Evolutionary conservation across 352 stramenopile genomes (phyloP).

Genomic region (Thalassiosira sp.): DNA sequence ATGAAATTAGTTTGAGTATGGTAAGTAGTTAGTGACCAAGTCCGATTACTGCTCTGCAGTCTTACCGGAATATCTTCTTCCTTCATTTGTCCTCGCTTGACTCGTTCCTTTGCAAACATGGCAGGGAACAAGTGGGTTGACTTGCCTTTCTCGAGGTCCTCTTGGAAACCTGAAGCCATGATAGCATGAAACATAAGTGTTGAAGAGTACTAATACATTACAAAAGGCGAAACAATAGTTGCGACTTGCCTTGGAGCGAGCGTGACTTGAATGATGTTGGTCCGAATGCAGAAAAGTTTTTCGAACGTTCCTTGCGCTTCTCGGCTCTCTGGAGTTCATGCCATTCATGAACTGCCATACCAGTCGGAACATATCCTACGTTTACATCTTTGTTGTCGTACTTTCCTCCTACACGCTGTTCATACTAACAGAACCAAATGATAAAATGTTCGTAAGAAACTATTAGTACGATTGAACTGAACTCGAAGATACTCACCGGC

Average conservation of each 20-base stretch:
- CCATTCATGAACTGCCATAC: conserved; percentile 42
- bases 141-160: conserved; percentile 47
- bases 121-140: conserved; percentile 33
- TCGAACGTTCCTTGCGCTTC: conserved; percentile 15
- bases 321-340: conserved; percentile 32
- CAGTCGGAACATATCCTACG: conserved; percentile 34
- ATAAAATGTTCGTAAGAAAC: conserved; percentile 3
- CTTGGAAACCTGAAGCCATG: conserved; percentile 27
- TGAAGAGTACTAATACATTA: too few species aligned
- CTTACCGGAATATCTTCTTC: conserved; percentile 31
- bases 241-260: conserved; percentile 21
- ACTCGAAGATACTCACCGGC: conserved; percentile 15
- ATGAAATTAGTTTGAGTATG: too few species aligned
- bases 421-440: conserved; percentile 25
- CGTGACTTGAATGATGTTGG: conserved; percentile 43
- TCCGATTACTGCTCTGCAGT: too few species aligned
- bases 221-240: neutral
- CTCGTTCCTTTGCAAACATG: conserved; percentile 29
- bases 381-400: conserved; percentile 22
- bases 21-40: too few species aligned
- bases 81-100: conserved; percentile 30
- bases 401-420: conserved; percentile 28
- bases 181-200: too few species aligned
- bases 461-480: neutral
- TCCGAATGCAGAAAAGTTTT: conserved; percentile 35